phyloP scores from a whole-genome alignment of 192 early-diverging fungal species.

The Chytriomyces sp. region DNA sequence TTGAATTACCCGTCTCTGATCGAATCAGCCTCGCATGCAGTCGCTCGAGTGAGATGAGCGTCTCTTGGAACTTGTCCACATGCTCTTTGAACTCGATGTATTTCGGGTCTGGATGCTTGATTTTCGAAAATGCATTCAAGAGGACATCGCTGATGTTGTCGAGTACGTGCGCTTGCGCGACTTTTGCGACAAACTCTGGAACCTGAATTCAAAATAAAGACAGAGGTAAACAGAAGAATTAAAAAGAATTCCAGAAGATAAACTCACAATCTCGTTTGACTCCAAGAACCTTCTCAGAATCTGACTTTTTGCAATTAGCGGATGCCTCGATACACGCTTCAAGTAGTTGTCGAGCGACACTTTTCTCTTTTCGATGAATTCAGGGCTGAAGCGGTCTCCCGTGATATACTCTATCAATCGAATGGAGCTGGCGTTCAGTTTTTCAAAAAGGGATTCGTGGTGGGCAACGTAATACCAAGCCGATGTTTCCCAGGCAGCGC shows the following conservation, averaged over 20 bases:
- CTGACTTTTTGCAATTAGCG: slow-evolving; percentile 72
- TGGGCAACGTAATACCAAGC: slow-evolving; percentile 60
- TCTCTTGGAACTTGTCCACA: slow-evolving; percentile 85
- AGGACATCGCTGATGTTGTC: slow-evolving; percentile 85
- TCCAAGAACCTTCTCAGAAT: slow-evolving; percentile 82
- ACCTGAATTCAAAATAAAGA: slow-evolving; percentile 19
- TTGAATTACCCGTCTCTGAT: slow-evolving; percentile 64
- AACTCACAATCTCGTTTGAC: slow-evolving; percentile 61
- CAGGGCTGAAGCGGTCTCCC: slow-evolving; percentile 89
- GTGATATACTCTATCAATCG: slow-evolving; percentile 83
- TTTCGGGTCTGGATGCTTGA: slow-evolving; percentile 84
- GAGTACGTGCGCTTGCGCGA: slow-evolving; percentile 61
- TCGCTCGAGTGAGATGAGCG: slow-evolving; percentile 80
- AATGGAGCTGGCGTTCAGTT: neutral
- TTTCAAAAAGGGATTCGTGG: neutral
- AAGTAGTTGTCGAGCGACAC: slow-evolving; percentile 83
- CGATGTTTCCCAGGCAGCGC: slow-evolving; percentile 92
- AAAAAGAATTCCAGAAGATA: neutral
- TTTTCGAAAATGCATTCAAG: slow-evolving; percentile 87
- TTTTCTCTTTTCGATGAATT: slow-evolving; percentile 86
- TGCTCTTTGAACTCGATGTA: slow-evolving; percentile 84
- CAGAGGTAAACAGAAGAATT: neutral
- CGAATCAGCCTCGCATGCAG: slow-evolving; percentile 69
- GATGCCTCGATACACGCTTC: slow-evolving; percentile 80
- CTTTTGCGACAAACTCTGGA: slow-evolving; percentile 33